Base-by-base conservation (phyloP, 2,329 filamentous ascomycete species). In the Colletotrichum limetticola region DNA sequence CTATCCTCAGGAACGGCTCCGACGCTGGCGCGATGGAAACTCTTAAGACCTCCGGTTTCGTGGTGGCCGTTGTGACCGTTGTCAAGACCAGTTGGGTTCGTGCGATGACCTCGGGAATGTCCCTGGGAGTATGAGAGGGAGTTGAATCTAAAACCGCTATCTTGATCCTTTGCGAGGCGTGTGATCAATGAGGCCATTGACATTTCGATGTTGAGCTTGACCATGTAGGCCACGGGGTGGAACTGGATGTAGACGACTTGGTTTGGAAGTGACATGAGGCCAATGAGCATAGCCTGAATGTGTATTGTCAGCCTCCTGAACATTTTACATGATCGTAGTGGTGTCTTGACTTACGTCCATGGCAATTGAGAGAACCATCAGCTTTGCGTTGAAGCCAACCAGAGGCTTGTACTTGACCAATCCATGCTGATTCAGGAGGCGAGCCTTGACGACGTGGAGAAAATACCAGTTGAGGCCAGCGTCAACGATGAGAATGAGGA, bases 121-220 rank as follows among this genome's bases (percentile, higher is more conserved):
- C 37, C 66, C 4, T 73, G 26, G 0, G 70, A 67, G 35, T 71
- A 73, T 19, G 66, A 74, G 14, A 71, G 70, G 3, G 73, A 74
- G 62, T 67, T 61, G 46, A 74, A 66, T 16, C 42, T 22, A 9
- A 67, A 65, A 4, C 70, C 42, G 19, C 62, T 71, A n/a, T 74
- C 73, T 5, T 60, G 61, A 24, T 62, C 70, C 49, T 71, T 69
- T 9, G 73, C 62, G 9, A 74, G 73, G 64, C 82, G 83, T 49
- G 78, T 83, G 74, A 89, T 88, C 28, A 89, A 83, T 46, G 85
- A 84, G 62, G 87, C 86, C 86, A 89, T 88, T 14, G 84, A 84
- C 83, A 89, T 85, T 76, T 89, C 87, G 74, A 89, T 88, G 75
- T 88, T 86, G 49, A 89, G 81, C 69, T 89, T 89, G 59, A 88